Conservation (phyloP, 768 basidiomycete genomes). For the Mycena galericulata region DNA sequence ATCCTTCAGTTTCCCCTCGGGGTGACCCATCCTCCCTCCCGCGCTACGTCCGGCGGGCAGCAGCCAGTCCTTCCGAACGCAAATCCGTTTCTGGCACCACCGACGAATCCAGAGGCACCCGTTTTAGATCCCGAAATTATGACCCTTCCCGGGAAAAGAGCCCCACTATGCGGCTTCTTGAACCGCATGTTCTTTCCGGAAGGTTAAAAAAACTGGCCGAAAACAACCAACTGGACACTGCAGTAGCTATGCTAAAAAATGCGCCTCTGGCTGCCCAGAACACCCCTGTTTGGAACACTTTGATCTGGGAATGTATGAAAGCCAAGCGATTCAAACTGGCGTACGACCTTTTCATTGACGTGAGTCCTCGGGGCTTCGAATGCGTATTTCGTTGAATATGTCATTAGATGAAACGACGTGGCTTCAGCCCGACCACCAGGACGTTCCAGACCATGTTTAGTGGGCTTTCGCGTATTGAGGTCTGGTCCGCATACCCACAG, state of each 20-base stretch:
- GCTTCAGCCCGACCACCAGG: slow-evolving; percentile 73
- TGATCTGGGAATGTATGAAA: slow-evolving; percentile 75
- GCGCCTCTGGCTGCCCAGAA: slow-evolving; percentile 83
- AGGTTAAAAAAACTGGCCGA: slow-evolving; percentile 71
- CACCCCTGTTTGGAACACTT: slow-evolving; percentile 80
- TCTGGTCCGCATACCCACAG: slow-evolving; percentile 69
- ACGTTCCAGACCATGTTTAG: slow-evolving; percentile 80
- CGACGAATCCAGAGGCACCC: slow-evolving; percentile 43
- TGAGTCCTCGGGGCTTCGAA: slow-evolving; percentile 45
- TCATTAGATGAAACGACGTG: slow-evolving; percentile 85
- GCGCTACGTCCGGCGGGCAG: slow-evolving; percentile 25
- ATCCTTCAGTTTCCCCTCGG: neutral
- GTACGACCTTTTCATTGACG: slow-evolving; percentile 78
- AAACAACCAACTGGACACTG: slow-evolving; percentile 67
- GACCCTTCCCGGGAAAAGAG: slow-evolving; percentile 45
- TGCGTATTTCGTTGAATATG: slow-evolving; percentile 8
- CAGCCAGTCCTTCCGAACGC: slow-evolving; percentile 12
- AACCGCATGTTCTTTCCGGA: slow-evolving; percentile 71
- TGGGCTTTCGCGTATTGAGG: slow-evolving; percentile 69
- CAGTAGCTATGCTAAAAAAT: slow-evolving; percentile 74
- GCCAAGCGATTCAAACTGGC: slow-evolving; percentile 67
- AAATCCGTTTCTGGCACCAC: slow-evolving; percentile 29
- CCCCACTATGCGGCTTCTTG: slow-evolving; percentile 57
- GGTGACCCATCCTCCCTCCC: slow-evolving; percentile 5
- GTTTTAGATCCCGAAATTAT: slow-evolving; percentile 56